These are phyloP conservation scores for Botryosphaeria dothidea DNA, from an alignment of 2,329 filamentous ascomycete species.

Conservation along the genomic window DNA sequence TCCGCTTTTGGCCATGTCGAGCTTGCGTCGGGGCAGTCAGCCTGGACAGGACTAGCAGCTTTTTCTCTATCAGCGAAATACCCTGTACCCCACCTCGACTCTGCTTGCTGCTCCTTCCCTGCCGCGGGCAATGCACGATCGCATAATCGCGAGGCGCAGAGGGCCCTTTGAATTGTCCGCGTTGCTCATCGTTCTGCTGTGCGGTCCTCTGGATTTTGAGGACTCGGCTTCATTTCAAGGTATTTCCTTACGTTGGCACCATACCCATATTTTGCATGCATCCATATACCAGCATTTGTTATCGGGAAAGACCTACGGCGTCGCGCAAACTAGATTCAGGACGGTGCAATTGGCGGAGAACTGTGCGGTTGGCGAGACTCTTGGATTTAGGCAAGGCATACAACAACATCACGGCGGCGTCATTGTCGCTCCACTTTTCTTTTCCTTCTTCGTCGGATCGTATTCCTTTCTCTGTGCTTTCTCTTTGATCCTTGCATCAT, in stretches of 20 bases:
- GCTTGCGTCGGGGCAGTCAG: neutral
- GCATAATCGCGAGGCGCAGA: neutral
- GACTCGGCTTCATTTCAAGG: neutral
- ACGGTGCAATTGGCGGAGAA: slow-evolving; percentile 4
- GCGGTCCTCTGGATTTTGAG: neutral
- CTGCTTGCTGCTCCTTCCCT: neutral
- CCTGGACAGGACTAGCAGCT: neutral
- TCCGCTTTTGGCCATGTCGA: neutral
- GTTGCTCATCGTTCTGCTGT: neutral
- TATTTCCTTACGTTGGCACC: slow-evolving; percentile 4
- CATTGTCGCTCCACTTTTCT: slow-evolving; percentile 9
- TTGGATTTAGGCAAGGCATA: slow-evolving; percentile 6
- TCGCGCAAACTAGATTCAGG: slow-evolving; percentile 12
- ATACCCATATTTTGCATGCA: slow-evolving; percentile 14
- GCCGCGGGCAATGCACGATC: neutral
- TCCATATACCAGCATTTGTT: slow-evolving; percentile 14
- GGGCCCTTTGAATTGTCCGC: neutral
- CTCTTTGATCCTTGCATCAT: neutral
- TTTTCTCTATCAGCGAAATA: neutral
- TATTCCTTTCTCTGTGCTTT: neutral
- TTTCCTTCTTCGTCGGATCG: neutral
- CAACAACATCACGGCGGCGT: slow-evolving; percentile 11
- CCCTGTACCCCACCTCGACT: neutral
- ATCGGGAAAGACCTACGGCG: slow-evolving; percentile 9
- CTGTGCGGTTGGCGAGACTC: neutral